phyloP scores from a whole-genome alignment of 345 rosid genomes.

The Ceriops tagal region DNA sequence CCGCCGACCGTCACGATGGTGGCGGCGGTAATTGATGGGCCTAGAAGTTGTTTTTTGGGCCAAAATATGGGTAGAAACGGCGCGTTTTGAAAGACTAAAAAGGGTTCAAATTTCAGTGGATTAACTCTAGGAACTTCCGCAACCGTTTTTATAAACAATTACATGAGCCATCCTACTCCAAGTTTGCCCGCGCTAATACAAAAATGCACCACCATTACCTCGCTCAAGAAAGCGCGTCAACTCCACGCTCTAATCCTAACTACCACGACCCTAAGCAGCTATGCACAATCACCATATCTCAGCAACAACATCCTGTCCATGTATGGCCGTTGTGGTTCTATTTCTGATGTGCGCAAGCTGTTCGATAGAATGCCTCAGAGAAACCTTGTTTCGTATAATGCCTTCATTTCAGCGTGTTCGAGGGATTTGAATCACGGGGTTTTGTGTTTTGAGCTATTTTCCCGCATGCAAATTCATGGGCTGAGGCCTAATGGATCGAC shows the following conservation, averaged over 20 bases:
- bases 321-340: constrained; percentile 57
- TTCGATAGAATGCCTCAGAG: constrained; percentile 73
- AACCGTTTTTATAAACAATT: constrained; percentile 14
- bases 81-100: neutral
- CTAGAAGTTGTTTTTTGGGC: too few species aligned
- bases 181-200: constrained; percentile 34
- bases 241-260: constrained; percentile 63
- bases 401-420: constrained; percentile 65
- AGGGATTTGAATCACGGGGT: constrained; percentile 33
- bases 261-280: constrained; percentile 14
- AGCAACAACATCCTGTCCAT: constrained; percentile 62
- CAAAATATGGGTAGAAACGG: neutral
- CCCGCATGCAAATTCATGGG: constrained; percentile 39
- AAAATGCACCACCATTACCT: constrained; percentile 48
- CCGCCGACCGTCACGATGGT: too few species aligned
- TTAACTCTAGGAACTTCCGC: constrained; percentile 2
- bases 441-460: constrained; percentile 32
- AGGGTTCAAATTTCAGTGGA: neutral
- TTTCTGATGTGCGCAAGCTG: constrained; percentile 39
- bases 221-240: constrained; percentile 46
- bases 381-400: constrained; percentile 61
- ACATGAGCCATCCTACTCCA: constrained; percentile 9
- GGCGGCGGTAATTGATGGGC: neutral
- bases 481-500: constrained; percentile 60
- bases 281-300: constrained; percentile 43